Percentiles rank a stretch among this genome's conserved stretches.
Evolutionary conservation across 495 filamentous ascomycete species (phyloP).

Genomic region (Tuber calosporum): DNA sequence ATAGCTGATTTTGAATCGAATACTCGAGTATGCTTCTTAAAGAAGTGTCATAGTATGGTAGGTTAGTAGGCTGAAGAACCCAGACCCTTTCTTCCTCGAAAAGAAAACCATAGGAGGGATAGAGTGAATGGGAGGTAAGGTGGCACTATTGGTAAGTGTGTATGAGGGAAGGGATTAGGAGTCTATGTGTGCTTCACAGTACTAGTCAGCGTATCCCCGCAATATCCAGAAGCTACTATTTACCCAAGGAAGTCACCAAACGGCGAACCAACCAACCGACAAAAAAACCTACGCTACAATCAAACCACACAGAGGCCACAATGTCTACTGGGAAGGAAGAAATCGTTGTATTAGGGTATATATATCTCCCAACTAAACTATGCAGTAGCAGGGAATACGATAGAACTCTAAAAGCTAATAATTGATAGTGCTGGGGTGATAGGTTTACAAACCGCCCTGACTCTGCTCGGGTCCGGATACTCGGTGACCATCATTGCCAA

Average conservation of each 20-base stretch:
- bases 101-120: not conserved
- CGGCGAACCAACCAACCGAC: not conserved
- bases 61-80: not conserved
- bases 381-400: not conserved
- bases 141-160: not conserved
- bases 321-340: slow-evolving; percentile 17
- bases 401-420: not conserved
- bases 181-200: not conserved
- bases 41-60: not conserved
- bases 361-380: not conserved
- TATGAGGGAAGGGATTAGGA: not conserved
- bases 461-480: slow-evolving; percentile 45
- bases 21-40: not conserved
- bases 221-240: not conserved
- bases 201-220: not conserved
- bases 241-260: not conserved
- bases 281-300: not conserved
- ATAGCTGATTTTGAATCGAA: not conserved
- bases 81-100: not conserved
- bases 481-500: slow-evolving; percentile 46
- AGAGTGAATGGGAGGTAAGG: not conserved
- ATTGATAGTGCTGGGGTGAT: slow-evolving; percentile 46
- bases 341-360: slow-evolving; percentile 34
- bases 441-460: slow-evolving; percentile 48
- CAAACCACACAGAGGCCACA: not conserved